Evolutionary conservation across 305 asterid species (phyloP).

Genomic region (Salvia sclarea): DNA sequence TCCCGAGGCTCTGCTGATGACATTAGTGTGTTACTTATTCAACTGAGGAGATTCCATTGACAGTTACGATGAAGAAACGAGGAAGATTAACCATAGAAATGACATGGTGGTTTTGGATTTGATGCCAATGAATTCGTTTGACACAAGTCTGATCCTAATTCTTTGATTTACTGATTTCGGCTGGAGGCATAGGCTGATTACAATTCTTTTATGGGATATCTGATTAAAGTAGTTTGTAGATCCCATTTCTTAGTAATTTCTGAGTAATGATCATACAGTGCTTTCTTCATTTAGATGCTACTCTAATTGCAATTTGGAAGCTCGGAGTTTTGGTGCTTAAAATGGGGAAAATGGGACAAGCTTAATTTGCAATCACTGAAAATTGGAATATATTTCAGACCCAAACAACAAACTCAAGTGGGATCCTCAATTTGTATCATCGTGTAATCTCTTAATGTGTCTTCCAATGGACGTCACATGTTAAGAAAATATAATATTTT

Average conservation of each 20-base stretch:
- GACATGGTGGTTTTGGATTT: neutral
- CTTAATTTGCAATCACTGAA: neutral
- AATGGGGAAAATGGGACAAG: neutral
- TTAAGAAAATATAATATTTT: neutral
- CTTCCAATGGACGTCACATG: too few relatives aligned
- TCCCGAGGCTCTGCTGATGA: slow-evolving; percentile 77
- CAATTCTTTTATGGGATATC: slow-evolving; percentile 2
- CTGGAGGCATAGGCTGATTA: neutral
- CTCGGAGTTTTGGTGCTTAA: neutral
- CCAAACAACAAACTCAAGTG: neutral
- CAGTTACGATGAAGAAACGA: neutral
- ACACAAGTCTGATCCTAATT: neutral
- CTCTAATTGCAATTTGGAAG: neutral
- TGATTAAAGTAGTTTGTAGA: slow-evolving; percentile 22
- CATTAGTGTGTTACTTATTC: slow-evolving; percentile 62
- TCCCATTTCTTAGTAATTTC: neutral
- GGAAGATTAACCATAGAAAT: neutral
- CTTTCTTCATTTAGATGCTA: neutral
- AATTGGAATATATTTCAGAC: neutral
- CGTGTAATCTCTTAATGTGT: too few relatives aligned
- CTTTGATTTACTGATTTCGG: slow-evolving; percentile 4
- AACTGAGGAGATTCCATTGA: slow-evolving; percentile 34
- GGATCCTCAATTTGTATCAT: too few relatives aligned
- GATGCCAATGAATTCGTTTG: neutral
- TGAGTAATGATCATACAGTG: neutral